phyloP scores from a whole-genome alignment of 176 grass and related monocot species.

The Neostapfia colusana region DNA sequence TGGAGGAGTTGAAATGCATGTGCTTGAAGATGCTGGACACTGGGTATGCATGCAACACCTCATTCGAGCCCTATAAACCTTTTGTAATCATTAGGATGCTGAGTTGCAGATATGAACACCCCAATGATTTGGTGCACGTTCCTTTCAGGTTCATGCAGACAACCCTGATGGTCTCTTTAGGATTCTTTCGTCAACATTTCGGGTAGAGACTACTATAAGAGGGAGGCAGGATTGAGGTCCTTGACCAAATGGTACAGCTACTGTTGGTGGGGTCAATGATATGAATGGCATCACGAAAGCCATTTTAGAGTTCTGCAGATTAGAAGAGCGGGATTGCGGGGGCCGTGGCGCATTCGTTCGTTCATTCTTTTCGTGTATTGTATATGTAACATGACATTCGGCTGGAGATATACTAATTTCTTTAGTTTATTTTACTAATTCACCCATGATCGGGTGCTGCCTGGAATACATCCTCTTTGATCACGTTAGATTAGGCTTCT shows the following conservation, averaged over 20 bases:
- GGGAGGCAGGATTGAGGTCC: constrained; percentile 49
- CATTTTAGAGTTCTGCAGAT: background rate
- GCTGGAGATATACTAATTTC: background rate
- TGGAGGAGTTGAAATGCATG: constrained; percentile 92
- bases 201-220: constrained; percentile 67
- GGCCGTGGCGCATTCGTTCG: background rate
- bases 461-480: background rate
- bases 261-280: background rate
- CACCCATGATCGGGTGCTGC: background rate
- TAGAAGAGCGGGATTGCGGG: background rate
- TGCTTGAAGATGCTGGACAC: constrained; percentile 94
- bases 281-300: background rate
- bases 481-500: background rate
- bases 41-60: constrained; percentile 55
- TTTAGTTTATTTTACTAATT: background rate
- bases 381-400: background rate
- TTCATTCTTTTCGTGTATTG: background rate
- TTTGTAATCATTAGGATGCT: background rate
- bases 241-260: background rate
- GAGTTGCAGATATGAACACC: background rate
- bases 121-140: background rate
- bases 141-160: constrained; percentile 81
- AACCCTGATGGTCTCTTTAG: constrained; percentile 90
- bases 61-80: background rate
- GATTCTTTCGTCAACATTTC: constrained; percentile 89